These are phyloP conservation scores for Leccinum holopus DNA, from an alignment of 1,284 basidiomycete genomes.

Conservation along the genomic window DNA sequence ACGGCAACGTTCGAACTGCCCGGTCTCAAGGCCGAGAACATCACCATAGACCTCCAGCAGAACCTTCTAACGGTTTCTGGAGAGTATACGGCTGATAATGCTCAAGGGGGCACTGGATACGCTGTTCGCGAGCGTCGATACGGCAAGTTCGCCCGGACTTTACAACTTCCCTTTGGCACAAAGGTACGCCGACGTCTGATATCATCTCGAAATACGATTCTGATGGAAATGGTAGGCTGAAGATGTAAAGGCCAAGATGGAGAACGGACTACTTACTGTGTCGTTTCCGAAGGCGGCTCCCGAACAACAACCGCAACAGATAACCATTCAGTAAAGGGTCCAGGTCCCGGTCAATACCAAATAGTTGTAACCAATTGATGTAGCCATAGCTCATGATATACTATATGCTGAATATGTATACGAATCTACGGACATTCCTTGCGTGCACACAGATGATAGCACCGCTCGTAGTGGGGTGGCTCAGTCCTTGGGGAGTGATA, in stretches of 20 bases:
- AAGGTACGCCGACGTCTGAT: conserved; percentile 1
- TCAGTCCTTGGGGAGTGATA: no score
- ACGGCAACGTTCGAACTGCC: conserved; percentile 44
- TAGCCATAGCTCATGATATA: neutral
- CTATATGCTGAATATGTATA: neutral
- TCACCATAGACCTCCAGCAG: conserved; percentile 39
- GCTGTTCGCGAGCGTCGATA: conserved; percentile 37
- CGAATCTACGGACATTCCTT: neutral
- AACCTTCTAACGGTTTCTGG: conserved; percentile 39
- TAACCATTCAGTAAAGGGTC: conserved; percentile 7
- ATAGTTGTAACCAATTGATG: neutral
- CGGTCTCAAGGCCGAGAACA: conserved; percentile 41
- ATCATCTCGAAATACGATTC: neutral
- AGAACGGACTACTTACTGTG: conserved; percentile 4
- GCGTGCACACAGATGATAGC: no score
- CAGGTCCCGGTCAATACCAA: no score
- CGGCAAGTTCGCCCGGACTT: conserved; percentile 5
- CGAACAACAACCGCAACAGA: conserved; percentile 2
- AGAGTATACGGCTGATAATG: conserved; percentile 28
- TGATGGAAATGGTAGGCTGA: neutral
- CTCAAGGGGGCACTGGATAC: conserved; percentile 35
- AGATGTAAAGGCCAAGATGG: conserved; percentile 12
- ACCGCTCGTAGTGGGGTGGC: no score
- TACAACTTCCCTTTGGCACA: conserved; percentile 6
- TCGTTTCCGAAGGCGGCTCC: neutral